Evolutionary conservation across 768 basidiomycete species (phyloP).

Genomic region (Lentinula aciculospora): DNA sequence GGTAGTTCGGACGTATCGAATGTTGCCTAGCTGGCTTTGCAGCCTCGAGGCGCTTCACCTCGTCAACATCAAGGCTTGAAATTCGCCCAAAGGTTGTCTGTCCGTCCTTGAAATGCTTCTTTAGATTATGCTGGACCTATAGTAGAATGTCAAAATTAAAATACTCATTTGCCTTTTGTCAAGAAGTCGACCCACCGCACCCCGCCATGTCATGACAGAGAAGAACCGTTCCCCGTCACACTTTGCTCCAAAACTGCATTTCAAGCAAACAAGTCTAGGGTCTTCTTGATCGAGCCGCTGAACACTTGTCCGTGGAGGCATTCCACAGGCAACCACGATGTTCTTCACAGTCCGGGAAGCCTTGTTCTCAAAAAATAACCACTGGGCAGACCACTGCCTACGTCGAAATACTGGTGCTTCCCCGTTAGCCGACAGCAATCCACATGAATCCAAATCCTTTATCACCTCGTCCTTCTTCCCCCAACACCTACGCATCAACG

Average conservation of each 20-base stretch:
- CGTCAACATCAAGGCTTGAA: constrained; percentile 16
- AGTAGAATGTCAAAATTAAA: too few relatives aligned
- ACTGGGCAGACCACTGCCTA: constrained; percentile 17
- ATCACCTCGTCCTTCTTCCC: background rate
- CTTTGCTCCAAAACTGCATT: constrained; percentile 25
- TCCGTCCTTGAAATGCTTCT: constrained; percentile 22
- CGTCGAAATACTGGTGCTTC: constrained; percentile 6
- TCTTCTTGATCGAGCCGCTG: constrained; percentile 23
- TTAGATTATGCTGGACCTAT: constrained; percentile 27
- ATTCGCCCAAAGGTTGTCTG: constrained; percentile 23
- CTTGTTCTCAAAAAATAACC: constrained; percentile 22
- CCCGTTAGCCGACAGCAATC: background rate
- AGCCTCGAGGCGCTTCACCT: constrained; percentile 17
- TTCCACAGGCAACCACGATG: constrained; percentile 24
- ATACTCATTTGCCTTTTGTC: background rate
- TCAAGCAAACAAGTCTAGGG: constrained; percentile 27
- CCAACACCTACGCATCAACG: constrained; percentile 3
- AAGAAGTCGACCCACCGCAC: constrained; percentile 20
- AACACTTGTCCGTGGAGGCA: constrained; percentile 20
- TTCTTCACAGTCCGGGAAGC: constrained; percentile 22
- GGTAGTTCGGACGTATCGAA: background rate
- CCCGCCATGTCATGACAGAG: constrained; percentile 25
- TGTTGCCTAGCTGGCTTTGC: constrained; percentile 11
- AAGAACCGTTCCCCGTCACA: constrained; percentile 26
- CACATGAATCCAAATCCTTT: background rate